These are phyloP conservation scores for Penicillium sp. DNA, from an alignment of 2,329 filamentous ascomycete genomes.

Conservation along the genomic window DNA sequence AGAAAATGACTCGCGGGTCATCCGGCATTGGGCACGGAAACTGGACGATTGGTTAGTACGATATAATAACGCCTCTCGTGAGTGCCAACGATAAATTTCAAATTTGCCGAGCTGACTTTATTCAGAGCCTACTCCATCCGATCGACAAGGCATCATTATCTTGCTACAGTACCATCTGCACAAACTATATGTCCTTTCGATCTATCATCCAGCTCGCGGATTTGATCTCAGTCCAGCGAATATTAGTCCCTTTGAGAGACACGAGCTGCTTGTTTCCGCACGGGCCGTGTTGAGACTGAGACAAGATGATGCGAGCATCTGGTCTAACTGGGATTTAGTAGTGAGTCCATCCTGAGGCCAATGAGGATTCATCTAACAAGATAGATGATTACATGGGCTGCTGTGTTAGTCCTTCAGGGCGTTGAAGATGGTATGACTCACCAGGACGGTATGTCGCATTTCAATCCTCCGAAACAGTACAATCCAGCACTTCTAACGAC, in stretches of 20 bases:
- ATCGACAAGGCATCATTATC: slow-evolving; percentile 32
- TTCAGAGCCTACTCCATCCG: slow-evolving; percentile 29
- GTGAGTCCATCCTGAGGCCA: slow-evolving; percentile 11
- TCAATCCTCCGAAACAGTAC: neutral
- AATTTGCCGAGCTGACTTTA: neutral
- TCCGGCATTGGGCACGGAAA: slow-evolving; percentile 29
- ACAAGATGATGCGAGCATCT: slow-evolving; percentile 32
- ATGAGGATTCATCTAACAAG: neutral
- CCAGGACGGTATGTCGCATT: slow-evolving; percentile 24
- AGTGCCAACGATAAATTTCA: neutral
- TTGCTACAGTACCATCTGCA: slow-evolving; percentile 34
- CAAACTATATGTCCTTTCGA: slow-evolving; percentile 33
- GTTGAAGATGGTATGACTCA: slow-evolving; percentile 32
- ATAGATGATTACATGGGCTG: slow-evolving; percentile 34
- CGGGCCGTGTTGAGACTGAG: slow-evolving; percentile 29
- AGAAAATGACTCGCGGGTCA: slow-evolving; percentile 28
- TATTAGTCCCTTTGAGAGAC: slow-evolving; percentile 27
- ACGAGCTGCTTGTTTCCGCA: slow-evolving; percentile 32
- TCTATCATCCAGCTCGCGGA: slow-evolving; percentile 32
- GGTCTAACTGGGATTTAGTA: slow-evolving; percentile 35
- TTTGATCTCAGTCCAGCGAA: slow-evolving; percentile 30
- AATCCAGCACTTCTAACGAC: neutral
- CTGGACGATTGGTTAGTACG: slow-evolving; percentile 32
- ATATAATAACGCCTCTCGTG: slow-evolving; percentile 31
- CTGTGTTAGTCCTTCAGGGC: slow-evolving; percentile 27